Base-by-base conservation (phyloP, 2,329 filamentous ascomycete genomes). In the Phaeophleospora eucalypticola region DNA sequence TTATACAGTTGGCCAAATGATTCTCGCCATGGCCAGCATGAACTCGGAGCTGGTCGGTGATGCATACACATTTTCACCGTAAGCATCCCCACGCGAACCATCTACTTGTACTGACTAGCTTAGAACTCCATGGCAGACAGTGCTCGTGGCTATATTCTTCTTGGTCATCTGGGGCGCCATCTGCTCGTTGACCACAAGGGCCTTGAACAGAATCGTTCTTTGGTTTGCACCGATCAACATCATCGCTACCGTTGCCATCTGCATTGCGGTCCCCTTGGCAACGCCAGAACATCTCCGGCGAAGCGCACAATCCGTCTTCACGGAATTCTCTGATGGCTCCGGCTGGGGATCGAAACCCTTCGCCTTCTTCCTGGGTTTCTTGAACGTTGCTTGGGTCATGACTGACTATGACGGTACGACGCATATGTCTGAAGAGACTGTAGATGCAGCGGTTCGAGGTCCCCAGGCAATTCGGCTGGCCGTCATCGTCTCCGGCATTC, bases 151-250 rank as follows among this genome's bases (percentile, higher is more conserved):
- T 0, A 77, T 83, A 43, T 66, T 71, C 10, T 65, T 82, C 15
- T 67, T 84, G 2, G 73, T 76, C 45, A 54, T 75, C 35, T 77
- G 78, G 65, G 81, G 78, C 2, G 65, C 75, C 8, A 78, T 83
- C n/a, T 83, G 80, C 64, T 84, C 81, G 0, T 68, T 83, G 38
- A 79, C 78, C 0, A 84, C 81, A 0, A 77, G 74, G 56, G 75
- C 70, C 43, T 68, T 84, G 10, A 79, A 83, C 58, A 70, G 73
- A 40, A 78, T 82, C 38, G 73, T 84, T 38, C 64, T 80, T 8
- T 84, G 80, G 79, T 84, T 84, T 61, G 81, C 81, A 7, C 81
- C 81, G 1, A 82, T 84, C 53, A 84, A 83, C 57, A 76, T 84
- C 41, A 62, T 78, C 40, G 81, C 80, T 15, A 82, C 81, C 1